These are phyloP conservation scores for Polyplosphaeria fusca DNA, from an alignment of 495 filamentous ascomycete species.

Conservation along the genomic window DNA sequence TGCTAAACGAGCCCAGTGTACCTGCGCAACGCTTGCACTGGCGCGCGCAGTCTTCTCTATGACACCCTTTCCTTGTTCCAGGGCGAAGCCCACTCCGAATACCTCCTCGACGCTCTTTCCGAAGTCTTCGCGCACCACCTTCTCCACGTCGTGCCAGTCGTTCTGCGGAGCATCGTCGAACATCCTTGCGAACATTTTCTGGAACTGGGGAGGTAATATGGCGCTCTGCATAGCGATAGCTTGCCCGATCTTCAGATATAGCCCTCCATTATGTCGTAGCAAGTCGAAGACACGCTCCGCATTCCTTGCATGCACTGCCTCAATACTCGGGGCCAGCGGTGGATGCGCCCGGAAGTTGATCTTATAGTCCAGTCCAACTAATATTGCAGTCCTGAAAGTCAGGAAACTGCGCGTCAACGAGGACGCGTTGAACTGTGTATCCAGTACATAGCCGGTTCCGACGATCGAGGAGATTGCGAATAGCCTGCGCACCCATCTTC, in stretches of 20 bases:
- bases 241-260: slow-evolving; percentile 98
- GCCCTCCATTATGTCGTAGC: slow-evolving; percentile 78
- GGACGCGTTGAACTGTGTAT: slow-evolving; percentile 71
- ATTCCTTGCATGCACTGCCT: slow-evolving; percentile 72
- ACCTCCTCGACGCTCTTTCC: slow-evolving; percentile 76
- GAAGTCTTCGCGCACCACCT: slow-evolving; percentile 84
- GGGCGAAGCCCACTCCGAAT: slow-evolving; percentile 77
- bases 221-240: slow-evolving; percentile 98
- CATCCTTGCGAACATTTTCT: slow-evolving; percentile 91
- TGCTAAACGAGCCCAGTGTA: slow-evolving; percentile 82
- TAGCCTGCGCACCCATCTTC: slow-evolving; percentile 73
- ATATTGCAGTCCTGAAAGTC: slow-evolving; percentile 73
- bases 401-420: slow-evolving; percentile 73
- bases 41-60: slow-evolving; percentile 88
- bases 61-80: slow-evolving; percentile 63
- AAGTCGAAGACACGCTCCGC: slow-evolving; percentile 78
- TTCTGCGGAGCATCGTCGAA: slow-evolving; percentile 98
- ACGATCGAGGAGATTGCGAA: slow-evolving; percentile 58
- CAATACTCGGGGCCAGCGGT: slow-evolving; percentile 61
- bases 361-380: slow-evolving; percentile 91
- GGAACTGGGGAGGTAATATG: slow-evolving; percentile 87
- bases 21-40: slow-evolving; percentile 90
- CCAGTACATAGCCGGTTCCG: slow-evolving; percentile 62
- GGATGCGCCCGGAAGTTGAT: slow-evolving; percentile 87
- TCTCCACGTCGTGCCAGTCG: slow-evolving; percentile 81